Evolutionary conservation across 2,329 filamentous ascomycete genomes (phyloP).

Genomic region (Colletotrichum neosansevieriae): DNA sequence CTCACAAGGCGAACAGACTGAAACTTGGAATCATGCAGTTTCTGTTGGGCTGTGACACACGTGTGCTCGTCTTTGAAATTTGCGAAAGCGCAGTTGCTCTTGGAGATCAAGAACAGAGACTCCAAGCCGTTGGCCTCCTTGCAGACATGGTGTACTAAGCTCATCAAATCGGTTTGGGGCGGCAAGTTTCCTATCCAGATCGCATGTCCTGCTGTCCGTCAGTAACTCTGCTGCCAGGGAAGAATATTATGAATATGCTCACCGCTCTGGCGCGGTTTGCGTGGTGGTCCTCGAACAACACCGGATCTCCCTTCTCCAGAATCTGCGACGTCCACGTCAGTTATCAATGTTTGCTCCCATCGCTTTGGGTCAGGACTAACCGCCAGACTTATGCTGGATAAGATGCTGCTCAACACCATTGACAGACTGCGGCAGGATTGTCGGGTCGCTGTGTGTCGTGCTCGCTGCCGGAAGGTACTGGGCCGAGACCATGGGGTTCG

Average conservation of each 20-base stretch:
- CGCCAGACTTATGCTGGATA: background rate
- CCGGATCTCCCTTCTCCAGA: conserved; percentile 50
- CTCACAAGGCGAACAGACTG: conserved; percentile 88
- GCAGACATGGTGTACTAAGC: conserved; percentile 91
- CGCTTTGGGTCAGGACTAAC: background rate
- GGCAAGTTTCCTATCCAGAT: conserved; percentile 97
- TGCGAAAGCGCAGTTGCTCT: conserved; percentile 97
- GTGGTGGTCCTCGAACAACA: conserved; percentile 64
- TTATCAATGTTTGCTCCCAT: too few relatives aligned
- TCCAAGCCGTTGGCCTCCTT: conserved; percentile 83
- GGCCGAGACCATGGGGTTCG: conserved; percentile 49
- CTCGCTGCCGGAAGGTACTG: conserved; percentile 50
- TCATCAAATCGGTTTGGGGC: conserved; percentile 83
- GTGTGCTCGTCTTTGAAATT: conserved; percentile 88
- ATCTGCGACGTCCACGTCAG: conserved; percentile 6
- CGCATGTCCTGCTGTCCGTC: conserved; percentile 75
- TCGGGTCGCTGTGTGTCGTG: conserved; percentile 44
- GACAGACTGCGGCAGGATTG: conserved; percentile 41
- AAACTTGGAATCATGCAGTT: conserved; percentile 92
- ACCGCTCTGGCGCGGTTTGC: conserved; percentile 73
- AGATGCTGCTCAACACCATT: conserved; percentile 38
- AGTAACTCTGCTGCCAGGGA: conserved; percentile 35
- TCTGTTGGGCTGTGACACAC: conserved; percentile 81
- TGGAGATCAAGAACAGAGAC: conserved; percentile 93
- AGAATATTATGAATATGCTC: conserved; percentile 39